These are phyloP conservation scores for Pseudogymnoascus sp. DNA, from an alignment of 2,329 filamentous ascomycete genomes.

Conservation along the genomic window DNA sequence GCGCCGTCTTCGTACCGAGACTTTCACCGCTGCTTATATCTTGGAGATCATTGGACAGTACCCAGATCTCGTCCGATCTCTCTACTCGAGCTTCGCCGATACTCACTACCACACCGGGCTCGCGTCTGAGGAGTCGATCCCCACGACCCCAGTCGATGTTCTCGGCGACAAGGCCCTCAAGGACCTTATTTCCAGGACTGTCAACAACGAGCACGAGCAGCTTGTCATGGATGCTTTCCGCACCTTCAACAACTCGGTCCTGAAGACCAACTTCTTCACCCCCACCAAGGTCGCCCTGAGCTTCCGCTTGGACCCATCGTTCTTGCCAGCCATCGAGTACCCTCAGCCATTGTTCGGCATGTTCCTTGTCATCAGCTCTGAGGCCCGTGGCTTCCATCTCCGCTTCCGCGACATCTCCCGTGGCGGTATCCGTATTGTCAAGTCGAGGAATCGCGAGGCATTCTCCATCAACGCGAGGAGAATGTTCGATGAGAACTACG, in stretches of 20 bases:
- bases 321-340: conserved; percentile 88
- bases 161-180: conserved; percentile 67
- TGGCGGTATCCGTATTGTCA: conserved; percentile 96
- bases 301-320: conserved; percentile 84
- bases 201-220: conserved; percentile 87
- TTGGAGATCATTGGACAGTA: conserved; percentile 92
- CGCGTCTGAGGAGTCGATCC: conserved; percentile 42
- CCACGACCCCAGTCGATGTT: conserved; percentile 56
- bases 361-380: conserved; percentile 96
- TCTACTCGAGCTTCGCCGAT: conserved; percentile 89
- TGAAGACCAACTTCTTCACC: conserved; percentile 95
- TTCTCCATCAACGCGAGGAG: conserved; percentile 95
- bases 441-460: conserved; percentile 91
- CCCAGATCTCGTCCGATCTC: conserved; percentile 73
- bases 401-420: conserved; percentile 96
- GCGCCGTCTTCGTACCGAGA: conserved; percentile 88
- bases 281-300: conserved; percentile 96
- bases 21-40: conserved; percentile 97
- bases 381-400: conserved; percentile 94
- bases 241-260: conserved; percentile 84
- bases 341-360: conserved; percentile 91
- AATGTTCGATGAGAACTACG: conserved; percentile 98
- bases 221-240: conserved; percentile 98
- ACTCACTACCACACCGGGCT: conserved; percentile 60
- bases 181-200: conserved; percentile 70